Conservation (phyloP, 2,329 filamentous ascomycete species). For the Calonectria montana region DNA sequence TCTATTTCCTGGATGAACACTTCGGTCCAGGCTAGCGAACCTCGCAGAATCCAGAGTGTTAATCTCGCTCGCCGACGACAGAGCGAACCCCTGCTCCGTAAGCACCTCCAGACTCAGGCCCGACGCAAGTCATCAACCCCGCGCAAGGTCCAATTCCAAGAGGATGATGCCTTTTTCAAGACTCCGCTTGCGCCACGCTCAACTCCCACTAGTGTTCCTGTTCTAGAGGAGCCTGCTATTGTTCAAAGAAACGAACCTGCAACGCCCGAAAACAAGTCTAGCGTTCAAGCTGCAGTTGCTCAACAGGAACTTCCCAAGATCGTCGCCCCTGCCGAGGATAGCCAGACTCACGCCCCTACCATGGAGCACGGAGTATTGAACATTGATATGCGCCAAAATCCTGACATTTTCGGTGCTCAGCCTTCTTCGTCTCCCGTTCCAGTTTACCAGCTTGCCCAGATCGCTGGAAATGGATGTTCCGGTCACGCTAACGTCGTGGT, state of each 20-base stretch:
- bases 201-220: neutral
- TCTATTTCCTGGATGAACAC: conserved; percentile 44
- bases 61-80: conserved; percentile 44
- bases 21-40: conserved; percentile 31
- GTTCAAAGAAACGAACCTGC: neutral
- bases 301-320: conserved; percentile 1
- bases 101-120: conserved; percentile 33
- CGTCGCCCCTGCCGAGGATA: neutral
- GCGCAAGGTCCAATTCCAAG: conserved; percentile 38
- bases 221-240: neutral
- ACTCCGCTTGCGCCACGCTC: conserved; percentile 24
- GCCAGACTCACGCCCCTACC: conserved; percentile 7
- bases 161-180: conserved; percentile 32
- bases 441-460: conserved; percentile 41
- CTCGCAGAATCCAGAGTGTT: conserved; percentile 36
- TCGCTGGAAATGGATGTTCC: conserved; percentile 41
- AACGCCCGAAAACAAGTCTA: neutral
- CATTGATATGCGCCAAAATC: conserved; percentile 50
- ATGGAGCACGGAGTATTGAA: conserved; percentile 42
- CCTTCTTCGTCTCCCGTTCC: conserved; percentile 25
- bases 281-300: neutral
- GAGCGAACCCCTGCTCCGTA: conserved; percentile 50
- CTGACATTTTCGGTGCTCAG: conserved; percentile 48
- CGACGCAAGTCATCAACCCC: conserved; percentile 46
- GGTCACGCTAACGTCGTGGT: conserved; percentile 47